Base-by-base conservation (phyloP, 1,284 basidiomycete species). In the Gomphus bonarii region DNA sequence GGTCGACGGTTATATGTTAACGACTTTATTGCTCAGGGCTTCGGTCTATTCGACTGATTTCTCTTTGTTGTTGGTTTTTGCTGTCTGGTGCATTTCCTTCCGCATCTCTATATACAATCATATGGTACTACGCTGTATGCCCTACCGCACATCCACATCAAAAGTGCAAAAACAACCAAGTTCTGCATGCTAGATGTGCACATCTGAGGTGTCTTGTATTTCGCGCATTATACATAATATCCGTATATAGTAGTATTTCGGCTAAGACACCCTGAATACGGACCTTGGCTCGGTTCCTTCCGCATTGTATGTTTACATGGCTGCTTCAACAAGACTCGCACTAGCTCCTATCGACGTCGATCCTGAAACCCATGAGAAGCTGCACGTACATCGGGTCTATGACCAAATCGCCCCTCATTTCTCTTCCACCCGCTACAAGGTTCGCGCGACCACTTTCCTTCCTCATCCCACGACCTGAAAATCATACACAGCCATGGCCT, bases 381-480 rank as follows among this genome's bases (percentile, higher is more conserved):
- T 72, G 60, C 83, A 91, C 65, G 92, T 95, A 0, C 92, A 95
- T 66, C 72, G 75, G 0, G 80, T 98, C 48, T 98, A 98, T 68
- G 90, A 97, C 62, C 77, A 82, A 60, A 98, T 98, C 60, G 95
- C 95, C 0, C 72, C 80, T 5, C 95, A 97, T 70, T 97, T 97
- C 69, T 91, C 92, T 7, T 85, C 87, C 16, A 98, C 95, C 4
- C 79, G 95, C 38, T 95, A 97, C 75, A 97, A 97, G 75, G 91
- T 90, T 61, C 61, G 72, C 42, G 20, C 25, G 22, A 36, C 20
- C 20, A 12, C 14, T 22, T 25, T 14, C 12, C 20, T 36, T 31
- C 46, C 54, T 33, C 28, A 14, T n/a, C 20, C 51, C 48, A 25
- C 55, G 50, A 46, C 42, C 31, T 28, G 2, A 4, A 25, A 25